Evolutionary conservation across 179 eudicot species (phyloP).

Genomic region (Camellia oleifera): DNA sequence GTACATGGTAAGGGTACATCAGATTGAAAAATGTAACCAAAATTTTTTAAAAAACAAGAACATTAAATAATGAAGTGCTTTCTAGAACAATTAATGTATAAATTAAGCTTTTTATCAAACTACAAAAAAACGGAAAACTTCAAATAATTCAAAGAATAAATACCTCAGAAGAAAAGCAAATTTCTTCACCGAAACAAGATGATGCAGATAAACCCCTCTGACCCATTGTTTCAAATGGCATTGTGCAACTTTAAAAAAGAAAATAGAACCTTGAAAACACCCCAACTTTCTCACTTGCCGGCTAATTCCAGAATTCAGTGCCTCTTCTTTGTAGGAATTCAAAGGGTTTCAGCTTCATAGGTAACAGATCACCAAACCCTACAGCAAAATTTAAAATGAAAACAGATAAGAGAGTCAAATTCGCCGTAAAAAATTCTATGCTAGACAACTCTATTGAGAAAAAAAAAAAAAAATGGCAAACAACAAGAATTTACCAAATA

Average conservation of each 20-base stretch:
- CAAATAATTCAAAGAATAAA: not conserved
- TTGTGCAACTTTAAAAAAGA: not conserved
- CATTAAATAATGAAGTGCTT: not conserved
- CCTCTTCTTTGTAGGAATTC: not conserved
- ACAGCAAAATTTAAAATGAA: not conserved
- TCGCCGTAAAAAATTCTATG: not conserved
- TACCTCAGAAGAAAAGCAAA: conserved; percentile 28
- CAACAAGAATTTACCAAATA: not conserved
- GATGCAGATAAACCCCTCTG: conserved; percentile 9
- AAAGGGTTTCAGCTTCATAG: not conserved
- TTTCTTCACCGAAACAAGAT: conserved; percentile 22
- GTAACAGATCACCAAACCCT: not conserved
- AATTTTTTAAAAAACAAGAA: not conserved
- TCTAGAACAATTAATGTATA: not conserved
- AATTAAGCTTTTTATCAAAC: not conserved
- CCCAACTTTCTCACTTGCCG: not conserved
- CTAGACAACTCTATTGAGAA: not conserved
- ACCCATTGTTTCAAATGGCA: conserved; percentile 13
- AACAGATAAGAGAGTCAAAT: not conserved
- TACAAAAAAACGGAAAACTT: not conserved
- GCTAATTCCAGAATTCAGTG: not conserved
- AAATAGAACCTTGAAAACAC: not conserved
- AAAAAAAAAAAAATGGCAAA: not conserved
- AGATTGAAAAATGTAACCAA: not conserved
- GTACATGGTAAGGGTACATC: not conserved